Base-by-base conservation (phyloP, 495 filamentous ascomycete genomes). In the Aspergillus panamensis region DNA sequence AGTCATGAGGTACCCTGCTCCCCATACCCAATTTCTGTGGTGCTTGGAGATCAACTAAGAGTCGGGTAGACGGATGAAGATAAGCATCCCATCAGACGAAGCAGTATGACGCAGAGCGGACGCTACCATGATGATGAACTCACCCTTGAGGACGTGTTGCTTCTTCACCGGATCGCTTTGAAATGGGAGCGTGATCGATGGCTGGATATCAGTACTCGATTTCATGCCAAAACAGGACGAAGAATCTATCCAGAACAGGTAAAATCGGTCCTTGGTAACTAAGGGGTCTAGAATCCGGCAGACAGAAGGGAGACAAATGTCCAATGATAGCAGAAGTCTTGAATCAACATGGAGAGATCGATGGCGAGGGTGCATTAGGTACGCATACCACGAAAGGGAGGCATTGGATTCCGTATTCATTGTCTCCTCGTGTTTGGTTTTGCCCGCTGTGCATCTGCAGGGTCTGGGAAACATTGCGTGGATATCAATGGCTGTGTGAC, bases 131-230 rank as follows among this genome's bases (percentile, higher is more conserved):
- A 62, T 19, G 54, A 60, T 19, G 53, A 54, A 0, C 59, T 65
- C 31, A 49, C 50, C 14, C 10, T 57, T 21, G 53, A 63, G 35
- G 62, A 65, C 9, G 60, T 60, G n/a, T 16, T 63, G 9, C 60
- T 68, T 14, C 52, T 68, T 10, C 60, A 61, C 44, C 55, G 44
- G 19, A 58, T 65, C 19, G 60, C 57, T 8, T 49, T 43, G 21
- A 42, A 61, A 49, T 68, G 60, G 62, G 53, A 64, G 39, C 44
- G 33, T 32, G 61, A 64, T 31, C 57, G 57, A 12, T 67, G 61
- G 62, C n/a, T 55, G 14, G 48, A 51, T 2, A 61, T 65, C 14
- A 63, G 61, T 31, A 39, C 35, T 17, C 53, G 51, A 19, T 68
- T 62, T 47, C 48, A 57, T 21, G 48, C 42, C 6, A 60, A 20